phyloP scores from a whole-genome alignment of 441 rosid species.

The Populus hybrid region DNA sequence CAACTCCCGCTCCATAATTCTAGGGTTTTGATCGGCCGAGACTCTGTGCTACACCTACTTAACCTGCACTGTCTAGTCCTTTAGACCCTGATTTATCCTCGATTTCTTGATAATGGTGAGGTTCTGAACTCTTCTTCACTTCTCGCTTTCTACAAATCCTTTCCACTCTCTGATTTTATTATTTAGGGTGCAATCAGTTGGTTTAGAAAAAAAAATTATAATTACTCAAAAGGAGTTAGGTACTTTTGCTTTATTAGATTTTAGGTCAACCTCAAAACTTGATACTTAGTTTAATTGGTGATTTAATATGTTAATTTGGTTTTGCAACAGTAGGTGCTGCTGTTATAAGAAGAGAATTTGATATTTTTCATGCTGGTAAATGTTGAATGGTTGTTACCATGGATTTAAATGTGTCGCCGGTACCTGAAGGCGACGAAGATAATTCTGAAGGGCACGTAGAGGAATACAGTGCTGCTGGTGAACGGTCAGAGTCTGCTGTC shows the following conservation, averaged over 20 bases:
- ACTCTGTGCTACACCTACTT: constrained; percentile 7
- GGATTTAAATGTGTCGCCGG: constrained; percentile 90
- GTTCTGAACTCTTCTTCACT: constrained; percentile 3
- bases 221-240: background rate
- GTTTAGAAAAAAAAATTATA: too few relatives aligned
- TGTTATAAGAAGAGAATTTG: background rate
- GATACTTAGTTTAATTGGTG: background rate
- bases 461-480: constrained; percentile 47
- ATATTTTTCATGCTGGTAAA: constrained; percentile 1
- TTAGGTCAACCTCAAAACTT: background rate
- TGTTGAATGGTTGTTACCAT: constrained; percentile 79
- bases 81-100: constrained; percentile 7
- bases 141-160: background rate
- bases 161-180: background rate
- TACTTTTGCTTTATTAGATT: too few relatives aligned
- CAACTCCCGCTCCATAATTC: background rate
- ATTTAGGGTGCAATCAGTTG: background rate
- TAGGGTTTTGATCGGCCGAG: constrained; percentile 9
- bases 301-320: background rate
- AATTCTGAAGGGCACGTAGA: constrained; percentile 54
- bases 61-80: constrained; percentile 5
- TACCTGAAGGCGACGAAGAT: constrained; percentile 99
- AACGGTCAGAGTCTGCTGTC: constrained; percentile 62
- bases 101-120: constrained; percentile 17
- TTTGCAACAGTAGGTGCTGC: background rate